Evolutionary conservation across 2,329 filamentous ascomycete genomes (phyloP).

Genomic region (Phaeosphaeriaceae sp.): DNA sequence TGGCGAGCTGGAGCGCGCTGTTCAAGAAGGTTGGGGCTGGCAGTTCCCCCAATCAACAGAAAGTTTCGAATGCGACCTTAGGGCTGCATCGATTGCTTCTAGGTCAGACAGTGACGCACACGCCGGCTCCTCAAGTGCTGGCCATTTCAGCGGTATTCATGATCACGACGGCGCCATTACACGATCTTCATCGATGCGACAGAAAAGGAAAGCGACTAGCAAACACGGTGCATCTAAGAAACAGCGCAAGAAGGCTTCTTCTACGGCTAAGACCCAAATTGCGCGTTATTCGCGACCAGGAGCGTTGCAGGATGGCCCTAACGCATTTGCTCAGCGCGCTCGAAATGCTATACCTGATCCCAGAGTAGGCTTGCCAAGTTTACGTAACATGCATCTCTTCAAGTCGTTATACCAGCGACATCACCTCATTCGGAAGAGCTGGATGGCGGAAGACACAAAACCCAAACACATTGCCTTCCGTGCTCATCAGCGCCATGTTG

Average conservation of each 20-base stretch:
- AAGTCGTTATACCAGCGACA: slow-evolving; percentile 96
- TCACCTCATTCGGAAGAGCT: slow-evolving; percentile 86
- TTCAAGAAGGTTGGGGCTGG: slow-evolving; percentile 96
- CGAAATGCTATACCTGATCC: slow-evolving; percentile 81
- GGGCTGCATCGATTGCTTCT: slow-evolving; percentile 55
- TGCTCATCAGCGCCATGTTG: slow-evolving; percentile 95
- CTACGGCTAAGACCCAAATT: slow-evolving; percentile 50
- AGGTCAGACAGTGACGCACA: slow-evolving; percentile 51
- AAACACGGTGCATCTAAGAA: slow-evolving; percentile 57
- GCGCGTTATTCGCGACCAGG: slow-evolving; percentile 56
- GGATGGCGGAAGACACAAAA: slow-evolving; percentile 83
- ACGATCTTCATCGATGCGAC: slow-evolving; percentile 40
- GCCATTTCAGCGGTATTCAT: slow-evolving; percentile 12
- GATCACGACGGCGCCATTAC: slow-evolving; percentile 39
- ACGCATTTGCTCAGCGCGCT: slow-evolving; percentile 86
- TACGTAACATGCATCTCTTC: slow-evolving; percentile 88
- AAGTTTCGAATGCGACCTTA: slow-evolving; percentile 82
- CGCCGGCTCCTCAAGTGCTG: slow-evolving; percentile 31
- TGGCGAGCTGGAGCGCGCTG: slow-evolving; percentile 84
- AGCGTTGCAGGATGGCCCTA: slow-evolving; percentile 75
- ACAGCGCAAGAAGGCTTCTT: slow-evolving; percentile 61
- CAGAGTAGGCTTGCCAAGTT: slow-evolving; percentile 75
- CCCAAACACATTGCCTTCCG: slow-evolving; percentile 93
- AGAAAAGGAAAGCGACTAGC: slow-evolving; percentile 49
- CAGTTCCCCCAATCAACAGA: slow-evolving; percentile 80